Evolutionary conservation across 2,329 filamentous ascomycete genomes (phyloP).

Genomic region (Endocalyx cinctus): DNA sequence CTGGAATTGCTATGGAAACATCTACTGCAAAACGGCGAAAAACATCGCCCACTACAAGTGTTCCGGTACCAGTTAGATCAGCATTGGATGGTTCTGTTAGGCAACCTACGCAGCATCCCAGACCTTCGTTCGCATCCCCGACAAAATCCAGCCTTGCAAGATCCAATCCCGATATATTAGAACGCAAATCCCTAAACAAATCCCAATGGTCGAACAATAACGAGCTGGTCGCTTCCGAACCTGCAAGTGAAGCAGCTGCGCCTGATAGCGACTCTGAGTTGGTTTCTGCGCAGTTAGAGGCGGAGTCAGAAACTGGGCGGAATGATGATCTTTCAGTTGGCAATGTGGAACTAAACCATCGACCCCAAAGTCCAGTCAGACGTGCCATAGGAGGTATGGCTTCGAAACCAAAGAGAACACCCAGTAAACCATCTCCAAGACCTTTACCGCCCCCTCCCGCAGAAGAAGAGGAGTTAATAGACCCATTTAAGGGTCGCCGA

Average conservation of each 20-base stretch:
- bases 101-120: constrained; percentile 26
- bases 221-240: constrained; percentile 16
- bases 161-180: constrained; percentile 54
- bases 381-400: constrained; percentile 29
- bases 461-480: constrained; percentile 37
- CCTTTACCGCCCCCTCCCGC: constrained; percentile 43
- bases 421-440: constrained; percentile 38
- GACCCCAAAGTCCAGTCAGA: constrained; percentile 7
- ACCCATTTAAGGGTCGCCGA: constrained; percentile 35
- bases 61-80: constrained; percentile 27
- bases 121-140: constrained; percentile 62
- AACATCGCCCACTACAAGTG: constrained; percentile 50
- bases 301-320: constrained; percentile 16
- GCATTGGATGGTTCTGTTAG: constrained; percentile 10
- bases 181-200: constrained; percentile 32
- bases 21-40: constrained; percentile 62
- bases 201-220: constrained; percentile 9
- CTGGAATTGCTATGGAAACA: constrained; percentile 39
- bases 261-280: constrained; percentile 23
- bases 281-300: constrained; percentile 26
- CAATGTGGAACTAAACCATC: constrained; percentile 1
- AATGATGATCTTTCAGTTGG: constrained; percentile 3
- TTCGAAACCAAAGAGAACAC: constrained; percentile 34
- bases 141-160: constrained; percentile 60
- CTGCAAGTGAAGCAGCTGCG: constrained; percentile 12